Evolutionary conservation across 2,329 filamentous ascomycete species (phyloP).

Genomic region (Geosmithia flava): DNA sequence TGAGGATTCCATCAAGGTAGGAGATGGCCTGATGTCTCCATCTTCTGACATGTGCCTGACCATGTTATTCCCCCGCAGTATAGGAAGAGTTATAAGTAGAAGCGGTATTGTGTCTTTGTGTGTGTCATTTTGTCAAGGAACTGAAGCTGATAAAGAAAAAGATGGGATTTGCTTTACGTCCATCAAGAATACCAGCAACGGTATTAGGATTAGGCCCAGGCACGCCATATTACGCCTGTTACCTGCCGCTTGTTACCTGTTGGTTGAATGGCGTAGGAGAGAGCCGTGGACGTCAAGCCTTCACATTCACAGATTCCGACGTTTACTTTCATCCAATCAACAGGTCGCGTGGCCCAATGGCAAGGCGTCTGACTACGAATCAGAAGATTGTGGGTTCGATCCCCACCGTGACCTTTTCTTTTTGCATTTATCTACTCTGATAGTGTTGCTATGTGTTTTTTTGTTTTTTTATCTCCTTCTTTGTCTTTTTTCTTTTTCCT

Average conservation of each 20-base stretch:
- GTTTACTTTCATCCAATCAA: neutral
- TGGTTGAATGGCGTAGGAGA: no score
- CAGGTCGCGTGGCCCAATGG: conserved; percentile 3
- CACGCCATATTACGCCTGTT: no score
- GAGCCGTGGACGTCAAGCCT: neutral
- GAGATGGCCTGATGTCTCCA: neutral
- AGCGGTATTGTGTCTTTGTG: no score
- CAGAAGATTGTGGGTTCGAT: conserved; percentile 4
- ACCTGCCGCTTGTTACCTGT: no score
- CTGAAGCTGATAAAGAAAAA: no score
- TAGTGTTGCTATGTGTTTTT: neutral
- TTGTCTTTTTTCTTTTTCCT: neutral
- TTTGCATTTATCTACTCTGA: neutral
- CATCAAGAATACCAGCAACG: no score
- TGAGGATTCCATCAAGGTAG: neutral
- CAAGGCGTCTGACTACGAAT: conserved; percentile 2
- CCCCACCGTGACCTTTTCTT: conserved; percentile 1
- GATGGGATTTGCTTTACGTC: no score
- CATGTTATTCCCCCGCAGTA: neutral
- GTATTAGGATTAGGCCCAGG: no score
- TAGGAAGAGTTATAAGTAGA: no score
- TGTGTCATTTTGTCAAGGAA: no score
- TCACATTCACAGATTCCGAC: neutral
- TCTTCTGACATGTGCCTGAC: neutral
- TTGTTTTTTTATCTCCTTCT: neutral